phyloP scores from a whole-genome alignment of 176 grass and related monocot species.

The sorghum (Sorghum bicolor) region DNA sequence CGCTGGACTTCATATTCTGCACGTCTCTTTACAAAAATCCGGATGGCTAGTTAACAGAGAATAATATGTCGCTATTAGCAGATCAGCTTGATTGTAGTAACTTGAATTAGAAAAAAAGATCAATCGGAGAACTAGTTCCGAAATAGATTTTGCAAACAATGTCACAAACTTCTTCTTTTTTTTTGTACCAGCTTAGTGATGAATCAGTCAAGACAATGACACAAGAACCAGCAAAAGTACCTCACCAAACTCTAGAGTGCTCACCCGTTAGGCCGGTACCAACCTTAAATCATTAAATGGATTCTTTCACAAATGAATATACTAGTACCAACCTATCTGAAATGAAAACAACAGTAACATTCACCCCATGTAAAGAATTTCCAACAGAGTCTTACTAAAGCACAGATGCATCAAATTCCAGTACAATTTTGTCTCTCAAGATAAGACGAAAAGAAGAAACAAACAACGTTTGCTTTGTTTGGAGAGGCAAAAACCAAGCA shows the following conservation, averaged over 20 bases:
- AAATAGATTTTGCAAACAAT: background rate
- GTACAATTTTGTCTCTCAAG: background rate
- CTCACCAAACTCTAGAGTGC: background rate
- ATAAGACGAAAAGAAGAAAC: background rate
- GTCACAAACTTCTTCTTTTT: background rate
- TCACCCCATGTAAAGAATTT: background rate
- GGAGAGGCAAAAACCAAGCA: background rate
- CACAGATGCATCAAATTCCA: background rate
- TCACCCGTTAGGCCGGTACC: background rate
- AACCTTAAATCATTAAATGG: slow-evolving; percentile 17
- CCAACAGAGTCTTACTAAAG: background rate
- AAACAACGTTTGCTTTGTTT: background rate
- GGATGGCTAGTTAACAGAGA: background rate
- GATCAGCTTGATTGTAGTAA: background rate
- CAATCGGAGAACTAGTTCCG: background rate
- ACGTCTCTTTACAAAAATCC: slow-evolving; percentile 13
- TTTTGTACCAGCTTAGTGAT: background rate
- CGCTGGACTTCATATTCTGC: background rate
- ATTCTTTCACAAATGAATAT: background rate
- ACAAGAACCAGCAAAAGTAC: slow-evolving; percentile 11
- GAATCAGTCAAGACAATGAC: background rate
- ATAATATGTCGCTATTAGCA: background rate
- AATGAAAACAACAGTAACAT: background rate
- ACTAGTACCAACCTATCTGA: background rate
- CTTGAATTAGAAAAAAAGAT: background rate